Evolutionary conservation across 78 protist species (phyloP).

Genomic region (Bigelowiella natans): DNA sequence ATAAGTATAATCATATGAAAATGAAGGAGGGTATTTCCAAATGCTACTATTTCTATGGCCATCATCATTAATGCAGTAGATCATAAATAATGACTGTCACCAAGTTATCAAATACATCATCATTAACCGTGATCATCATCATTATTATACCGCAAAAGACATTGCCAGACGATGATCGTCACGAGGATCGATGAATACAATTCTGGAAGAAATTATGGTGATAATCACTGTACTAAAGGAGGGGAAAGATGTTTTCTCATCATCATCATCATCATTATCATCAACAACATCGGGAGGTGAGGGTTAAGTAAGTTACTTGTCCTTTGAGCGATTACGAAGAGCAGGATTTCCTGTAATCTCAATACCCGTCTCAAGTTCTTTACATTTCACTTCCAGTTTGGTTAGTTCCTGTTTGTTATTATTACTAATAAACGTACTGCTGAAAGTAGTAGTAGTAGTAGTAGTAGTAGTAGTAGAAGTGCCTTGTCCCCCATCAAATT

Average conservation of each 20-base stretch:
- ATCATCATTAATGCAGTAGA: not conserved
- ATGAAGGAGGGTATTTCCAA: not conserved
- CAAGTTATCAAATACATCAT: not conserved
- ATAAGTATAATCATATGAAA: not conserved
- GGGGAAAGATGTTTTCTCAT: too few relatives aligned
- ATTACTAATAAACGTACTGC: not conserved
- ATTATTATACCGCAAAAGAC: not conserved
- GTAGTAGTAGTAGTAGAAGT: not conserved
- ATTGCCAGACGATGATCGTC: not conserved
- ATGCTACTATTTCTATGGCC: not conserved
- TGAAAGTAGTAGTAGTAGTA: not conserved
- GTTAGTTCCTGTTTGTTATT: not conserved
- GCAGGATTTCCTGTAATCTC: not conserved
- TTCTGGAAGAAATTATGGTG: not conserved
- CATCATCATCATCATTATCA: too few relatives aligned
- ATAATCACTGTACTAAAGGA: too few relatives aligned
- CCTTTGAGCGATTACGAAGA: not conserved
- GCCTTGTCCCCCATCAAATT: too few relatives aligned
- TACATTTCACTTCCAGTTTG: not conserved
- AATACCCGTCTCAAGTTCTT: not conserved
- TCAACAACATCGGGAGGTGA: too few relatives aligned
- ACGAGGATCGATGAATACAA: not conserved
- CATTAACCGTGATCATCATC: not conserved
- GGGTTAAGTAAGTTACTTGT: too few relatives aligned
- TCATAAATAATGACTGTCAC: not conserved